phyloP scores from a whole-genome alignment of 2,329 filamentous ascomycete genomes.

The Microdochium bolleyi region DNA sequence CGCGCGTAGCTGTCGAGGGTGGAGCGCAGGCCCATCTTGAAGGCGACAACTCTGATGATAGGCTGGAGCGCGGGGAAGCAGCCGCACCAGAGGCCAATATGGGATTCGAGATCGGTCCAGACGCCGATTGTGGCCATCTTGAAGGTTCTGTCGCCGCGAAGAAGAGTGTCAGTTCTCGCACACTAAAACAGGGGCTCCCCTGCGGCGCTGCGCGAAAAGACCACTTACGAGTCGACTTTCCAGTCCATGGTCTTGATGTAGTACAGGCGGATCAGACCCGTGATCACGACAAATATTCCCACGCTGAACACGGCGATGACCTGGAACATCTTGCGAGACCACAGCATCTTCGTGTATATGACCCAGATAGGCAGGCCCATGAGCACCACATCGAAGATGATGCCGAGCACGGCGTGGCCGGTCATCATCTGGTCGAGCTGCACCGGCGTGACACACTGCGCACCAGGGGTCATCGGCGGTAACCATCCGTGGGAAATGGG shows the following conservation, averaged over 20 bases:
- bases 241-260: constrained; percentile 22
- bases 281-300: constrained; percentile 27
- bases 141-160: constrained; percentile 19
- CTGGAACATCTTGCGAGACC: constrained; percentile 20
- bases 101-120: constrained; percentile 32
- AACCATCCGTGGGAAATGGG: too few relatives aligned
- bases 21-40: constrained; percentile 13
- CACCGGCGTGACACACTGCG: constrained; percentile 12
- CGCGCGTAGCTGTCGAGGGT: too few relatives aligned
- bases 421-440: constrained; percentile 16
- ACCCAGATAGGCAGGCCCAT: constrained; percentile 27
- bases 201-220: too few relatives aligned
- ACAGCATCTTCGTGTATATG: constrained; percentile 25
- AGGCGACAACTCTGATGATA: constrained; percentile 20
- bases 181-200: too few relatives aligned
- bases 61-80: constrained; percentile 32
- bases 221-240: constrained; percentile 21
- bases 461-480: constrained; percentile 7
- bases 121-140: constrained; percentile 24
- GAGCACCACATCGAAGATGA: constrained; percentile 24
- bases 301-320: constrained; percentile 28
- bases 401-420: constrained; percentile 18
- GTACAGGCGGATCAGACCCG: constrained; percentile 26
- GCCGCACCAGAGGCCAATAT: constrained; percentile 31
- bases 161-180: too few relatives aligned